Evolutionary conservation across 2,329 filamentous ascomycete species (phyloP).

Genomic region (Beauveria sp.): DNA sequence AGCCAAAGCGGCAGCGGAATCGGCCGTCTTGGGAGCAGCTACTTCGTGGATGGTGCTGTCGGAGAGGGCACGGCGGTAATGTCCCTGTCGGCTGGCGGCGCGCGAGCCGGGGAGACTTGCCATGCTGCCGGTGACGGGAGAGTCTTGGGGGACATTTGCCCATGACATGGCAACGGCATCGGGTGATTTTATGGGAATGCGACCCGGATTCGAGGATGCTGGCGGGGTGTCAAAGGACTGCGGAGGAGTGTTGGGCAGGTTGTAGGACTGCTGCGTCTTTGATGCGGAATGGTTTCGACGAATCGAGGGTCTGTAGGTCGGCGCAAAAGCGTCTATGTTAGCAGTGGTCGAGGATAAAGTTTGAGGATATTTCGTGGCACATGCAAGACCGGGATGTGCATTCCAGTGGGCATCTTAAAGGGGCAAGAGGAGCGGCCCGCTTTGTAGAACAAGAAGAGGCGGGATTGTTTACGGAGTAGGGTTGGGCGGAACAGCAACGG

Average conservation of each 20-base stretch:
- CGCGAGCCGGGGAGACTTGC: constrained; percentile 24
- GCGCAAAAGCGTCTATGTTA: background rate
- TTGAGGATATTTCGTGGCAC: background rate
- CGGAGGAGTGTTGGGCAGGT: constrained; percentile 54
- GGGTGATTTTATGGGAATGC: constrained; percentile 21
- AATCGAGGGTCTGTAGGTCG: constrained; percentile 45
- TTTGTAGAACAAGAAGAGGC: background rate
- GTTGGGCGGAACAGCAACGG: background rate
- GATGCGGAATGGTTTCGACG: constrained; percentile 45
- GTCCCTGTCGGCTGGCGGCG: constrained; percentile 19
- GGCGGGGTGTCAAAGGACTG: constrained; percentile 45
- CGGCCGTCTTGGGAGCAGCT: constrained; percentile 44
- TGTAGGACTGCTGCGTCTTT: constrained; percentile 30
- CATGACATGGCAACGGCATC: constrained; percentile 23
- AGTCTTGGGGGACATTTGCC: constrained; percentile 33
- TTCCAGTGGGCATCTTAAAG: background rate
- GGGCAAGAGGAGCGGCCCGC: background rate
- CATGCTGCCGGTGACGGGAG: constrained; percentile 28
- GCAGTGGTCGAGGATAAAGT: constrained; percentile 13
- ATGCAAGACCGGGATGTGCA: background rate
- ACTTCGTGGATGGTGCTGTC: constrained; percentile 70
- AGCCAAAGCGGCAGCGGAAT: constrained; percentile 62
- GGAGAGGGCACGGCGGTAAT: constrained; percentile 60
- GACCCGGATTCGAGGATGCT: constrained; percentile 18
- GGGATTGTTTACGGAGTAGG: background rate